These are phyloP conservation scores for Pelargonium myrrhifolium DNA, from an alignment of 441 rosid species.

Conservation along the genomic window DNA sequence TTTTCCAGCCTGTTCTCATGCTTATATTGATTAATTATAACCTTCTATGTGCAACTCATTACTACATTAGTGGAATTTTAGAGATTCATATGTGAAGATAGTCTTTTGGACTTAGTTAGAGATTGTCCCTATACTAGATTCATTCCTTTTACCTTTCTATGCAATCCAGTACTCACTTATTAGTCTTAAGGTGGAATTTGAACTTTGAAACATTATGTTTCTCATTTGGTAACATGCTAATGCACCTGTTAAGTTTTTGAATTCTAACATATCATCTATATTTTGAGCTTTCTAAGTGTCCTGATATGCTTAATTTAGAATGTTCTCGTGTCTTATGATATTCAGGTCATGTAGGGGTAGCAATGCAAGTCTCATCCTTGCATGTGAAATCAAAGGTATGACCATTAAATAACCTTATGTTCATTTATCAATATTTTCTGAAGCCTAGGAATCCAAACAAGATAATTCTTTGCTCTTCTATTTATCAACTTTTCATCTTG, in stretches of 20 bases:
- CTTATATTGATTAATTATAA: neutral
- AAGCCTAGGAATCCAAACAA: neutral
- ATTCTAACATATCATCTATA: neutral
- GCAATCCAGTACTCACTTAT: too few relatives aligned
- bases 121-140: too few relatives aligned
- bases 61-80: neutral
- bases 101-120: neutral
- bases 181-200: too few relatives aligned
- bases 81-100: neutral
- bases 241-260: neutral
- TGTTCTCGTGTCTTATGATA: neutral
- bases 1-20: neutral
- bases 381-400: constrained; percentile 2
- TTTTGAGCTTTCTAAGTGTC: neutral
- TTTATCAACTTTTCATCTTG: neutral
- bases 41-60: neutral
- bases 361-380: neutral
- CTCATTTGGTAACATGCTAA: neutral
- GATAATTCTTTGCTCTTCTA: neutral
- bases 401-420: neutral
- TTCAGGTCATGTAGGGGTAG: neutral
- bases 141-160: too few relatives aligned
- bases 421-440: neutral
- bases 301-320: neutral
- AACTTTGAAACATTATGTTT: too few relatives aligned